Evolutionary conservation across 2,329 filamentous ascomycete genomes (phyloP), one percentile per base, ranked within the genome.

Genomic region (Albifimbria verrucaria): DNA sequence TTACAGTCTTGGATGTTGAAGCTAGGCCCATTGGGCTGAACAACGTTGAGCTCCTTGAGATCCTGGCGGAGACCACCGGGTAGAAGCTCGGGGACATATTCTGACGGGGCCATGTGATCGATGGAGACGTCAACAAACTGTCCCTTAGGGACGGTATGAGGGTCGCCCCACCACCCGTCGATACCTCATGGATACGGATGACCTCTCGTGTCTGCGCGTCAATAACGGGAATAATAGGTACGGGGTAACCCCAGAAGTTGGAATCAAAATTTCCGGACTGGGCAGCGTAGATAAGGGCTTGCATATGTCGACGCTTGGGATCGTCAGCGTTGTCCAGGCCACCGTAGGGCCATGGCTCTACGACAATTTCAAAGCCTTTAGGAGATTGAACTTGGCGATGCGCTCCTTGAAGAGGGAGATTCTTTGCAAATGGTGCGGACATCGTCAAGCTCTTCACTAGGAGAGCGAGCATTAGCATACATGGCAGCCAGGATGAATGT

Each of bases 1-100:
- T 74, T 74, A 50, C 74, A 65, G 50, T 72, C 71, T 0, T 52
- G 45, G 11, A 88, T 73, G 2, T 68, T 56, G 51, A 72, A 74
- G 20, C 68, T 72, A 1, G 71, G 68, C 0, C 71, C 70, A 2
- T 71, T 61, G 0, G 71, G 71, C 53, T 73, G 71, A 15, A 65
- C 54, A 1, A 73, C 63, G 6, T 83, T 81, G 59, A 87, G 72
- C 1, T 82, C 82, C 69, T 87, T 88, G 20, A 82, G 61, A 49
- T 80, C 78, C 57, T 75, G 74, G 17, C 79, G 65, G 3, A 70
- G 69, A 1, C 76, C 74, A 50, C 52, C 66, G 39, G 58, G 68
- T 43, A 59, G 74, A 59, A 58, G 78, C 62, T 76, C 73, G 0
- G 73, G 73, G 3, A 73, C 63, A 20, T 76, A 76, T 55, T 75